Evolutionary conservation across 1,284 basidiomycete species (phyloP).

Genomic region (Ustilago bromivora): DNA sequence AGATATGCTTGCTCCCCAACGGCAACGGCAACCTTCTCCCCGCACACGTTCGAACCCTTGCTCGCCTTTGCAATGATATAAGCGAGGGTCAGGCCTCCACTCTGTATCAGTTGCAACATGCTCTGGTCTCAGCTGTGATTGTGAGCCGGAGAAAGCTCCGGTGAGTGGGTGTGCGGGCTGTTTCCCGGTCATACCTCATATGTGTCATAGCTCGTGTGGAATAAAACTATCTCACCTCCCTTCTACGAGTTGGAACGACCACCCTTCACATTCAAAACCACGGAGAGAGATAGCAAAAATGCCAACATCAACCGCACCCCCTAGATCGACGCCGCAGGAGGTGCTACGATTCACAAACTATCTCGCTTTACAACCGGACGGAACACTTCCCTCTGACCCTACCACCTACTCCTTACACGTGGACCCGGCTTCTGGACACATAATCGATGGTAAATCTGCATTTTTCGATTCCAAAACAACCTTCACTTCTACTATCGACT

Average conservation of each 20-base stretch:
- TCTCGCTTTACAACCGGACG: conserved; percentile 37
- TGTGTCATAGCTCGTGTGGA: not conserved
- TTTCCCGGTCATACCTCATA: not conserved
- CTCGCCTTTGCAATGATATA: conserved; percentile 5
- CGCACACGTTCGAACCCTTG: not conserved
- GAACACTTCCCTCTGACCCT: conserved; percentile 15
- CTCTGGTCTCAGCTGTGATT: not conserved
- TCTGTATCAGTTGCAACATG: not conserved
- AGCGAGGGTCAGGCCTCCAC: not conserved
- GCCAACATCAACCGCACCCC: conserved; percentile 7
- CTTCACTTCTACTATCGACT: conserved; percentile 30
- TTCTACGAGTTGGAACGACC: not conserved
- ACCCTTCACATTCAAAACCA: conserved; percentile 1
- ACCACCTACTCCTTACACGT: conserved; percentile 39
- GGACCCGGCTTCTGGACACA: conserved; percentile 20
- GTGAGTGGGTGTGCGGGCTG: not conserved
- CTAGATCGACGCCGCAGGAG: not conserved
- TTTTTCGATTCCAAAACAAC: conserved; percentile 26
- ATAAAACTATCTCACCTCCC: conserved; percentile 9
- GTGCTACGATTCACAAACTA: conserved; percentile 44
- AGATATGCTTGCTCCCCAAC: not conserved
- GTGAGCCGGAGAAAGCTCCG: conserved; percentile 1
- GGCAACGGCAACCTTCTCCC: conserved; percentile 5
- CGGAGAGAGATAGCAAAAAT: not conserved
- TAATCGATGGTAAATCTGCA: conserved; percentile 42